phyloP scores from a whole-genome alignment of 2,329 filamentous ascomycete genomes.

The Arthrinium phaeospermum region DNA sequence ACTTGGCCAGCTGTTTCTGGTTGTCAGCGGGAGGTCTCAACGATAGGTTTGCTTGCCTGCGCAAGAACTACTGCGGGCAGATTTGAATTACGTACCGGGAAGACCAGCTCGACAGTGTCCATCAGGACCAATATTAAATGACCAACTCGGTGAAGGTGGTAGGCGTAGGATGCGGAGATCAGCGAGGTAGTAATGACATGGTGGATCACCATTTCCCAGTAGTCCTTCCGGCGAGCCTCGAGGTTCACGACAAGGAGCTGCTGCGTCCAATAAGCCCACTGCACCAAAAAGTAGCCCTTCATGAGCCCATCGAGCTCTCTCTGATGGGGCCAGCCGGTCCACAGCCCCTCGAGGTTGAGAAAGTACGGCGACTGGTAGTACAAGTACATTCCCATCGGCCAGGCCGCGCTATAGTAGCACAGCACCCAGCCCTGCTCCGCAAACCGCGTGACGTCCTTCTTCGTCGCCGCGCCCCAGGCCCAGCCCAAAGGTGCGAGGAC shows the following conservation, averaged over 20 bases:
- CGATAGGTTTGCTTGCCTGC: not conserved
- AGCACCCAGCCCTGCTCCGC: conserved; percentile 92
- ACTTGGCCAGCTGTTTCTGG: conserved; percentile 74
- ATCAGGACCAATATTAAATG: conserved; percentile 88
- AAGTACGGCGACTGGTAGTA: conserved; percentile 78
- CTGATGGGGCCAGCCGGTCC: conserved; percentile 78
- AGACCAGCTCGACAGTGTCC: conserved; percentile 87
- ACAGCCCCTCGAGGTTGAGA: conserved; percentile 76
- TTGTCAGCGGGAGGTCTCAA: conserved; percentile 23
- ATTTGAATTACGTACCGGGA: conserved; percentile 68
- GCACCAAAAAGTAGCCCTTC: conserved; percentile 90
- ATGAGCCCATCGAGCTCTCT: conserved; percentile 74
- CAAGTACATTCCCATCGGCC: conserved; percentile 84
- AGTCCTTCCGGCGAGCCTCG: conserved; percentile 89
- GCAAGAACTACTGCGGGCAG: not conserved
- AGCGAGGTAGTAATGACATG: conserved; percentile 86
- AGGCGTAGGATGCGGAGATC: conserved; percentile 80
- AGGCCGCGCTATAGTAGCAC: conserved; percentile 81
- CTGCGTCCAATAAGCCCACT: conserved; percentile 91
- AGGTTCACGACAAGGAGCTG: conserved; percentile 93
- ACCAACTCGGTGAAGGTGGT: conserved; percentile 83
- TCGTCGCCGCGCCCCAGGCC: conserved; percentile 71
- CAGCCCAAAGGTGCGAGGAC: conserved; percentile 79
- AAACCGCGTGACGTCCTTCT: conserved; percentile 79
- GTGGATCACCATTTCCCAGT: conserved; percentile 93